A percentile compares a stretch with the other conserved stretches of the same genome.
Conservation (phyloP, 345 rosid species). For the Citrus reticulata region DNA sequence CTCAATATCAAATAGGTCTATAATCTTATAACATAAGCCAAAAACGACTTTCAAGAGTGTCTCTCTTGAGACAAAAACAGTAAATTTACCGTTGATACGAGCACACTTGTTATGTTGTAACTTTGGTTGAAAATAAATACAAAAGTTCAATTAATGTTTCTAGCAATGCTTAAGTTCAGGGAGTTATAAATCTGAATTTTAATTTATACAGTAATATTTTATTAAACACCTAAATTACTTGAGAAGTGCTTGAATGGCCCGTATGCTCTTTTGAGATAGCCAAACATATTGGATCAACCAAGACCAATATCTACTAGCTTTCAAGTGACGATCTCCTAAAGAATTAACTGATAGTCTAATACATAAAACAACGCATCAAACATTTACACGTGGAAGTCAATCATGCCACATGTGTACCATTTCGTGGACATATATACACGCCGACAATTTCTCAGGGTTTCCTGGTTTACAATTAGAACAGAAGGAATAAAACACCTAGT, state of each 20-base stretch:
- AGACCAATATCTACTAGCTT: neutral
- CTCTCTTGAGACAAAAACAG: no score
- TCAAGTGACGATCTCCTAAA: neutral
- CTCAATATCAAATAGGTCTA: fast-evolving
- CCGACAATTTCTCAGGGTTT: neutral
- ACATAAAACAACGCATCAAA: neutral
- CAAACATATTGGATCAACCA: neutral
- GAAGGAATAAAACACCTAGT: neutral
- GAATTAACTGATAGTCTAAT: neutral
- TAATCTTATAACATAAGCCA: no score
- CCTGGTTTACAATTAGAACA: neutral
- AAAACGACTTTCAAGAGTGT: no score
- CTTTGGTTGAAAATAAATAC: neutral
- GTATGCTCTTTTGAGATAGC: neutral
- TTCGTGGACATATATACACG: neutral
- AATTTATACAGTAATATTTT: neutral
- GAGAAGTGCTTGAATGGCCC: neutral
- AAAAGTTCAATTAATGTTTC: neutral
- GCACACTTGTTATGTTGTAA: neutral
- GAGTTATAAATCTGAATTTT: neutral
- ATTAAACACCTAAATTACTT: neutral
- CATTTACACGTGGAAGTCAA: neutral
- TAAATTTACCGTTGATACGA: no score
- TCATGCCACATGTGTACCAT: neutral
- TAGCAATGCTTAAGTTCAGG: neutral